These are phyloP conservation scores for Cotoneaster glaucophyllus DNA, from an alignment of 306 rosid genomes.

Conservation along the genomic window DNA sequence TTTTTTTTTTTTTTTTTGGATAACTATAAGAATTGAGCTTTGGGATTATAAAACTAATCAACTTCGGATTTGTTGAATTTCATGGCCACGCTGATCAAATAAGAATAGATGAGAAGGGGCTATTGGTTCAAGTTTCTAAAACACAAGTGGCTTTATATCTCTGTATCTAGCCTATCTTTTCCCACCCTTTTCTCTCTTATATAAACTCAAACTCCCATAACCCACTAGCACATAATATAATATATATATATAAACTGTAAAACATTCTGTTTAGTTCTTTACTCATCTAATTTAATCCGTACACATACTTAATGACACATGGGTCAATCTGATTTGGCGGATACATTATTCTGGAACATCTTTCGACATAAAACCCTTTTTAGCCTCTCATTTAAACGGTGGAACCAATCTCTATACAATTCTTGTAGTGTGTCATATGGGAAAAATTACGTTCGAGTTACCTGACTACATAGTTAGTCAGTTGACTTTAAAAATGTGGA, in stretches of 20 bases:
- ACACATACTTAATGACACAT: conserved; percentile 21
- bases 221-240: too few species aligned
- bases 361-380: conserved; percentile 20
- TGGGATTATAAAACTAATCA: conserved; percentile 40
- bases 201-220: conserved; percentile 11
- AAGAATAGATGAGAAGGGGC: neutral
- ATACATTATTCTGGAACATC: conserved; percentile 27
- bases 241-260: neutral
- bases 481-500: neutral
- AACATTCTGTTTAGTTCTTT: conserved; percentile 38
- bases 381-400: conserved; percentile 24
- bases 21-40: conserved; percentile 29
- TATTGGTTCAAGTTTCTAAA: conserved; percentile 67
- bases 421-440: neutral
- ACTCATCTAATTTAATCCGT: conserved; percentile 12
- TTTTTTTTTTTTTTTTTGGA: too few species aligned
- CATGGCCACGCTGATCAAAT: conserved; percentile 40
- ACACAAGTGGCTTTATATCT: conserved; percentile 22
- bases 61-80: conserved; percentile 47
- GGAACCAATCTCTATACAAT: conserved; percentile 26
- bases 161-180: conserved; percentile 14
- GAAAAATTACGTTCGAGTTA: neutral
- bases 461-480: too few species aligned
- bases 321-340: conserved; percentile 37
- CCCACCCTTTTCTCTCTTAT: conserved; percentile 1